Conservation (phyloP, 148 eudicot genomes). For the Agrostemma githago region DNA sequence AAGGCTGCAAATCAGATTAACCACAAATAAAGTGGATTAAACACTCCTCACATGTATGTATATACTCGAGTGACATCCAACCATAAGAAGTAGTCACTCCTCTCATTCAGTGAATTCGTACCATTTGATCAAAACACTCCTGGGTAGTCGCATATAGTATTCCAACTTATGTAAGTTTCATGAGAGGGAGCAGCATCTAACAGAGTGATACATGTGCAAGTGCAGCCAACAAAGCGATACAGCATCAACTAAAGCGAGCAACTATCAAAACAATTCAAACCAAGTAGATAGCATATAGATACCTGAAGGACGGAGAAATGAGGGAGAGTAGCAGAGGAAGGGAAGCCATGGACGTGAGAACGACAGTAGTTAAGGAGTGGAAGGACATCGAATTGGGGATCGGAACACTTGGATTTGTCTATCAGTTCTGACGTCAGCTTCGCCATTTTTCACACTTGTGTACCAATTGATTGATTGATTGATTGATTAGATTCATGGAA, state of each 20-base stretch:
- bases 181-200: no score
- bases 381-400: constrained; percentile 45
- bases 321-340: constrained; percentile 41
- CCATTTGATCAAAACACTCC: no score
- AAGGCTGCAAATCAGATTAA: no score
- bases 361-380: constrained; percentile 57
- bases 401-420: constrained; percentile 14
- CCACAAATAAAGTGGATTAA: no score
- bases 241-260: background rate
- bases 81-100: no score
- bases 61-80: no score
- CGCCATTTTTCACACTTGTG: constrained; percentile 21
- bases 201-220: background rate
- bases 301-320: constrained; percentile 65
- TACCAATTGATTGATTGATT: background rate
- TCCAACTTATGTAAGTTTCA: no score
- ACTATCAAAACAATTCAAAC: background rate
- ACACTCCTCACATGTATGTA: no score
- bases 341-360: constrained; percentile 60
- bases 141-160: no score
- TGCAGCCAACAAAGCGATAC: no score
- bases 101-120: no score
- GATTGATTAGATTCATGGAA: background rate
- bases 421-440: constrained; percentile 32
- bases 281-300: background rate